phyloP scores from a whole-genome alignment of 345 rosid genomes.

The Viola odorata region DNA sequence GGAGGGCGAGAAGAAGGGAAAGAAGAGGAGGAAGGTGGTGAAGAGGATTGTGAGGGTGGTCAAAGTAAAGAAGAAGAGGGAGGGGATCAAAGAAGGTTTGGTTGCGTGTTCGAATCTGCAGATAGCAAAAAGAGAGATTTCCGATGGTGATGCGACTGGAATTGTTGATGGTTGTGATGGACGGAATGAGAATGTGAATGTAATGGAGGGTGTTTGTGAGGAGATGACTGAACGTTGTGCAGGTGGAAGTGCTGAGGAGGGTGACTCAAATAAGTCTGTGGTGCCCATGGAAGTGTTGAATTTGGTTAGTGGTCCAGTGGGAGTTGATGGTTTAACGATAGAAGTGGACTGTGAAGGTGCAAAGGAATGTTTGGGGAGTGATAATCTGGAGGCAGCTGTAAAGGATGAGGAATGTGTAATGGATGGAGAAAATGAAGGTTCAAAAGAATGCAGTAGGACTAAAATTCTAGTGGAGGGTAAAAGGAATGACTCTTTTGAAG shows the following conservation, averaged over 20 bases:
- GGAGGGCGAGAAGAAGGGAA: neutral
- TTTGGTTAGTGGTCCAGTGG: neutral
- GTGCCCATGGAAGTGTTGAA: no score
- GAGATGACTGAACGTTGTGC: neutral
- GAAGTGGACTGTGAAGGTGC: neutral
- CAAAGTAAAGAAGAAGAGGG: conserved; percentile 23
- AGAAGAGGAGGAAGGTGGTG: conserved; percentile 10
- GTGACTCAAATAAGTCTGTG: neutral
- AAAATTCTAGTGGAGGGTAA: no score
- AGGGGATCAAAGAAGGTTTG: neutral
- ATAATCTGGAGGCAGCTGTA: conserved; percentile 1
- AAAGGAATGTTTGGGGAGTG: neutral
- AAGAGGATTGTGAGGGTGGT: conserved; percentile 17
- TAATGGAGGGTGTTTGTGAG: neutral
- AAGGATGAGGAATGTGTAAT: conserved; percentile 1
- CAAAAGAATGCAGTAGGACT: no score
- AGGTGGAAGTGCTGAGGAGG: neutral
- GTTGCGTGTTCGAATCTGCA: conserved; percentile 1
- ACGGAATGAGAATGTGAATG: neutral
- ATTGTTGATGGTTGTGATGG: neutral
- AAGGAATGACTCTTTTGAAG: no score
- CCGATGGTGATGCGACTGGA: neutral
- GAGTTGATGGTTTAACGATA: conserved; percentile 2
- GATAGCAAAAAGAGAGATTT: neutral
- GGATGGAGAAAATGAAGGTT: no score